Base-by-base conservation (phyloP, 2,329 filamentous ascomycete genomes). In the Ramularia endophylla region DNA sequence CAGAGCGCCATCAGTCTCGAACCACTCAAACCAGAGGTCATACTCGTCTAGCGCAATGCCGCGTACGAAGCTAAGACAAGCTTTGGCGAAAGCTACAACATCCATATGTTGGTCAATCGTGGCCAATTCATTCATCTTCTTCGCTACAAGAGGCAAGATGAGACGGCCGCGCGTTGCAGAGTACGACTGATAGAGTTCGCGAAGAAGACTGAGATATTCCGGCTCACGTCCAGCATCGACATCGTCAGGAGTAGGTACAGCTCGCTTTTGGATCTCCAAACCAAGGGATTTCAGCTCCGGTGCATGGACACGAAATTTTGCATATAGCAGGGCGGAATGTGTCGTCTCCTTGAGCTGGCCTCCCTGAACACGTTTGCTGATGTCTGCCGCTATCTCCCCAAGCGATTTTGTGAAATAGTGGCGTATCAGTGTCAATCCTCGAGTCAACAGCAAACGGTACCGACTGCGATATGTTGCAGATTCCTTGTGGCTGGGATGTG, bases 391-490 rank as follows among this genome's bases (percentile, higher is more conserved):
- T 33, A 77, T 79, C 47, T 80, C 80, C 48, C 74, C 75, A 17
- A 80, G 68, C n/a, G 71, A 72, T 49, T 73, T 75, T 44, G 77
- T 80, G 55, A 83, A 82, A 56, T 82, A 75, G 30, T 80, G 78
- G 17, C 81, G 75, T 35, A 83, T 81, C 18, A 84, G 69, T 0
- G 80, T 83, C 33, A 84, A 66, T 13, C 77, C 80, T 46, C 81
- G 70, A 2, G 81, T 84, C 30, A 97, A 75, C 9, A 95, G 74
- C 0, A 92, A 74, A 46, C 86, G 80, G 62, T 97, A 97, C 45
- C 88, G 80, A 5, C 90, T 87, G 31, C 89, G 78, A 62, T 95
- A 97, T 2, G 84, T 80, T 48, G 88, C 83, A 2, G 89, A 83
- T 63, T 97, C 90, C 48, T 86, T 85, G 61, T 95, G 94, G 6